Conservation (phyloP, 106 monocot genomes). For the Dioscorea dumetorum region DNA sequence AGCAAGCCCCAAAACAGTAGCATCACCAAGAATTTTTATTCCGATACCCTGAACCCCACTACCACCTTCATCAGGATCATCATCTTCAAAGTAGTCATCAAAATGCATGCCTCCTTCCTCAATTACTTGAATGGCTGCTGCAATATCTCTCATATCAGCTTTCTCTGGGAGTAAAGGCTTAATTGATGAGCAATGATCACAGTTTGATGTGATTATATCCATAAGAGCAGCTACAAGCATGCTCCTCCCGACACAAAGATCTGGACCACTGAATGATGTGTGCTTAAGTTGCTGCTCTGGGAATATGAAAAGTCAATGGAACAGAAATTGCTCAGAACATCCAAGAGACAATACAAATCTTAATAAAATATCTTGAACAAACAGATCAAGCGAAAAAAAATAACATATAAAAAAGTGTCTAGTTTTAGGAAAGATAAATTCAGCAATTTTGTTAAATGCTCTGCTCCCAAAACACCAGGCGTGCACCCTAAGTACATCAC, state of each 20-base stretch:
- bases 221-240: conserved; percentile 98
- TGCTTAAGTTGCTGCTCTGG: conserved; percentile 56
- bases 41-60: conserved; percentile 76
- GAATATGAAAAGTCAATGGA: conserved; percentile 21
- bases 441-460: too few species aligned
- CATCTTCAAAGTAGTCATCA: conserved; percentile 33
- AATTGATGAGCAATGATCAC: conserved; percentile 55
- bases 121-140: conserved; percentile 73
- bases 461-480: too few species aligned
- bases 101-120: conserved; percentile 84
- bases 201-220: conserved; percentile 89
- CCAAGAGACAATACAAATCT: too few species aligned
- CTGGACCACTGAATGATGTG: conserved; percentile 45
- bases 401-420: too few species aligned
- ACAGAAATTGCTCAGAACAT: conserved; percentile 6
- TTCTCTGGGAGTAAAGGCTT: conserved; percentile 56
- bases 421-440: too few species aligned
- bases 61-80: conserved; percentile 60
- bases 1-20: conserved; percentile 71
- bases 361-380: too few species aligned
- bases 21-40: conserved; percentile 87
- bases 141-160: conserved; percentile 86
- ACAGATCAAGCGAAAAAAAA: too few species aligned
- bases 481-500: too few species aligned
- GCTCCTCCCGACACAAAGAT: conserved; percentile 69